A percentile compares a stretch with the other conserved stretches of the same genome.
These are phyloP conservation scores for Erucastrum elatum DNA, from an alignment of 345 rosid genomes.

Conservation along the genomic window DNA sequence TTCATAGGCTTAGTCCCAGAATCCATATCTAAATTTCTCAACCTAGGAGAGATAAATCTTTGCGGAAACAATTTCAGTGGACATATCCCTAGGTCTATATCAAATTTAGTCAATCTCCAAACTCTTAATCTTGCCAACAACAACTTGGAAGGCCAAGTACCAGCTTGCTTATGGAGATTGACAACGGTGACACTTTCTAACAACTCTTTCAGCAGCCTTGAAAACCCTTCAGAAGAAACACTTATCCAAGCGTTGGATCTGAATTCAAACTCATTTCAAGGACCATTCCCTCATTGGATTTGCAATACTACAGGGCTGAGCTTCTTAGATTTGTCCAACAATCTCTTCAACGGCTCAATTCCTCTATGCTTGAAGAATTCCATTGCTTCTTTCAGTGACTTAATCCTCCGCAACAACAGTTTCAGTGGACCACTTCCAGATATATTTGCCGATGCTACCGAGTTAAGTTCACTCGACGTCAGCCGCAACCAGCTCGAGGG, in stretches of 20 bases:
- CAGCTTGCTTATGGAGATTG: background rate
- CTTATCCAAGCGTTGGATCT: background rate
- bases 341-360: background rate
- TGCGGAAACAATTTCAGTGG: slow-evolving; percentile 5
- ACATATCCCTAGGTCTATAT: slow-evolving; percentile 1
- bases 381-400: background rate
- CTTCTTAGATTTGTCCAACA: slow-evolving; percentile 46
- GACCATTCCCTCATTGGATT: slow-evolving; percentile 36
- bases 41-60: background rate
- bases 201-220: background rate
- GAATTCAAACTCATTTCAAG: slow-evolving; percentile 14
- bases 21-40: slow-evolving; percentile 9
- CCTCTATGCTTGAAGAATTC: slow-evolving; percentile 34
- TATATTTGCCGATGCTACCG: background rate
- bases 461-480: background rate
- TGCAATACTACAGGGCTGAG: slow-evolving; percentile 29
- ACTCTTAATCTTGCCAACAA: background rate
- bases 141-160: slow-evolving; percentile 21
- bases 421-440: background rate
- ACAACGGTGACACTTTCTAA: background rate
- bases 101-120: slow-evolving; percentile 6
- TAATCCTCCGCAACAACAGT: slow-evolving; percentile 10
- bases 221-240: background rate
- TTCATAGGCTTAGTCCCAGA: background rate
- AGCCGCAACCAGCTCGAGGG: background rate